Conservation (phyloP, 495 filamentous ascomycete genomes). For the Penicillium antarcticum region DNA sequence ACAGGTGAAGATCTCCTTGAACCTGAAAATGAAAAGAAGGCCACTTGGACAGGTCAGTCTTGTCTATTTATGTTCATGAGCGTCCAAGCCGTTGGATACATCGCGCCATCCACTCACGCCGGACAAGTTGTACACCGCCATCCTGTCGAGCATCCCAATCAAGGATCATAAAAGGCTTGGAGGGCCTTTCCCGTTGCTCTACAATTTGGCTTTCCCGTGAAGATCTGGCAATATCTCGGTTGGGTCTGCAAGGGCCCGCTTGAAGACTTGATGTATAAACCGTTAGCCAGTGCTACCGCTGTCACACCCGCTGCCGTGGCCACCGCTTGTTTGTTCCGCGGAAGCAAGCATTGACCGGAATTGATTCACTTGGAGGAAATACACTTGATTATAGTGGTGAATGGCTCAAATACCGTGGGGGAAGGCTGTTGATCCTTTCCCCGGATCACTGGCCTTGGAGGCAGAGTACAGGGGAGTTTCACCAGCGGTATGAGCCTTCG, state of each 20-base stretch:
- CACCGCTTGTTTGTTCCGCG: conserved; percentile 1
- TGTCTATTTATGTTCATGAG: conserved; percentile 18
- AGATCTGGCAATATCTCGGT: conserved; percentile 17
- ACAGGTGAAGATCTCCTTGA: neutral
- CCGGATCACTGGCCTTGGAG: conserved; percentile 3
- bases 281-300: conserved; percentile 18
- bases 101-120: conserved; percentile 10
- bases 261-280: conserved; percentile 32
- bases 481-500: conserved; percentile 30
- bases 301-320: conserved; percentile 18
- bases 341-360: conserved; percentile 3
- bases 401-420: neutral
- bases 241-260: conserved; percentile 40
- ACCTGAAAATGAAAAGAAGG: neutral
- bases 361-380: neutral
- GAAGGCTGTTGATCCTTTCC: conserved; percentile 14
- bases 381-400: neutral
- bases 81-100: conserved; percentile 3
- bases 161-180: conserved; percentile 19
- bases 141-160: conserved; percentile 26
- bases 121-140: conserved; percentile 39
- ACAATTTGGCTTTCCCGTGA: conserved; percentile 14
- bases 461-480: conserved; percentile 20
- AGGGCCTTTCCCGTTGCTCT: conserved; percentile 17
- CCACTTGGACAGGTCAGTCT: neutral